Conservation (phyloP, 177 flowering plant species). For the Tripterygium wilfordii region DNA sequence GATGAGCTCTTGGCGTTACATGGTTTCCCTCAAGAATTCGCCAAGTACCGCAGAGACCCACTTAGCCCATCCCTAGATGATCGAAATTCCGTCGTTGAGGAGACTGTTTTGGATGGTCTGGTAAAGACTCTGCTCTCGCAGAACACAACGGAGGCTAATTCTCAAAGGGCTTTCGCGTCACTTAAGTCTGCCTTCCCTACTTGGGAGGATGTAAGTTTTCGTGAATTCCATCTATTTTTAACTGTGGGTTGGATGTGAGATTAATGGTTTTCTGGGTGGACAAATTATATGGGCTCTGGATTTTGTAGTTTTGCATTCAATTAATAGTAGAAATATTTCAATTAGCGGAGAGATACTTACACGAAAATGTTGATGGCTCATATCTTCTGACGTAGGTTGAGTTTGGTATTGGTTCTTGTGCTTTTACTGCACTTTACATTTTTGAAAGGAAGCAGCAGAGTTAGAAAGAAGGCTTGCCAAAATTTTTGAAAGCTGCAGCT, state of each 20-base stretch:
- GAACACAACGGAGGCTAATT: conserved; percentile 81
- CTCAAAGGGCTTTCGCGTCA: conserved; percentile 69
- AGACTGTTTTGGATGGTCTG: conserved; percentile 81
- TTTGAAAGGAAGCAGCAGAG: too few relatives aligned
- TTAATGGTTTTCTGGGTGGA: too few relatives aligned
- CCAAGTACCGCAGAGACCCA: conserved; percentile 46
- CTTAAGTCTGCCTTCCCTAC: conserved; percentile 70
- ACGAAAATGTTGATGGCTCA: background rate
- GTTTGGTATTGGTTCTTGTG: background rate
- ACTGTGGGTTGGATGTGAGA: background rate
- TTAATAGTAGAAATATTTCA: too few relatives aligned
- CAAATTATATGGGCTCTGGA: too few relatives aligned
- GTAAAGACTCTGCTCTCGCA: conserved; percentile 70
- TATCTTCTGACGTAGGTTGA: background rate
- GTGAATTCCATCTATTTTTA: background rate
- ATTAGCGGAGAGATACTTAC: too few relatives aligned
- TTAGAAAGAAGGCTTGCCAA: too few relatives aligned
- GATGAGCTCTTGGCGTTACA: conserved; percentile 65
- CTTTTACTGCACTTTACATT: too few relatives aligned
- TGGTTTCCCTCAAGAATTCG: conserved; percentile 81
- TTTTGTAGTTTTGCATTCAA: too few relatives aligned
- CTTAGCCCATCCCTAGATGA: background rate
- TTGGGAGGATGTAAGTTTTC: conserved; percentile 68
- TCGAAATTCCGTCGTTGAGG: conserved; percentile 9
- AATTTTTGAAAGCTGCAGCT: too few relatives aligned